Evolutionary conservation across 2,329 filamentous ascomycete species (phyloP).

Genomic region (Colletotrichum tofieldiae): DNA sequence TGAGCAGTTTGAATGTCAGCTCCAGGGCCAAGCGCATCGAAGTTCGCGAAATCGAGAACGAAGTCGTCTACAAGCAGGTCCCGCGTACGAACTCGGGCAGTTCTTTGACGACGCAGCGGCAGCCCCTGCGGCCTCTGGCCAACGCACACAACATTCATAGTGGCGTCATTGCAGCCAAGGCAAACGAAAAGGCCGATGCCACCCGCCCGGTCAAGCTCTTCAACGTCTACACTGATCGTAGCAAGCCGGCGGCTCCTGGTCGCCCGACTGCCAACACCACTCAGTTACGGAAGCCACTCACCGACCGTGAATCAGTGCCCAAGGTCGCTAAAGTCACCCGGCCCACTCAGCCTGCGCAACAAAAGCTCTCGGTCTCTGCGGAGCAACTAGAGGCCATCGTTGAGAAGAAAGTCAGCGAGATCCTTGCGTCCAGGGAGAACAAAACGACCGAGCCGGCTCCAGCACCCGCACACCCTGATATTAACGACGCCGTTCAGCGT

Average conservation of each 20-base stretch:
- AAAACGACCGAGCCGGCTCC: conserved; percentile 66
- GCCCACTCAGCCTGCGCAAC: conserved; percentile 45
- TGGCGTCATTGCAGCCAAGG: conserved; percentile 66
- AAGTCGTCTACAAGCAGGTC: conserved; percentile 87
- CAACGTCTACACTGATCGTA: conserved; percentile 86
- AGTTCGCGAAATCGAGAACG: conserved; percentile 94
- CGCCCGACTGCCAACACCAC: conserved; percentile 54
- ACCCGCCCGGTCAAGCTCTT: conserved; percentile 88
- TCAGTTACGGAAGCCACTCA: conserved; percentile 61
- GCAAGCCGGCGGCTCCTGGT: conserved; percentile 60
- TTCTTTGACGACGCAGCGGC: conserved; percentile 69
- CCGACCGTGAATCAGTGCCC: conserved; percentile 56
- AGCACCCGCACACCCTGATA: conserved; percentile 60
- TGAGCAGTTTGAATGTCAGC: conserved; percentile 95
- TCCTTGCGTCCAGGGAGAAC: conserved; percentile 81
- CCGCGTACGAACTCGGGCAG: conserved; percentile 66
- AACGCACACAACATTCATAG: conserved; percentile 83
- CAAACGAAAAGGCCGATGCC: conserved; percentile 61
- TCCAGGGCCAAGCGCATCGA: conserved; percentile 97
- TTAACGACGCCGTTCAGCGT: conserved; percentile 84
- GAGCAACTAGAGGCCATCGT: conserved; percentile 92
- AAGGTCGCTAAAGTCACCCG: conserved; percentile 67
- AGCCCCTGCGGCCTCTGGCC: conserved; percentile 84
- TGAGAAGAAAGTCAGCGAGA: conserved; percentile 91
- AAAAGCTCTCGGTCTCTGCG: conserved; percentile 70